A percentile compares a stretch with the other conserved stretches of the same genome.
Evolutionary conservation across 306 rosid species (phyloP).

Genomic region (Benincasa hispida): DNA sequence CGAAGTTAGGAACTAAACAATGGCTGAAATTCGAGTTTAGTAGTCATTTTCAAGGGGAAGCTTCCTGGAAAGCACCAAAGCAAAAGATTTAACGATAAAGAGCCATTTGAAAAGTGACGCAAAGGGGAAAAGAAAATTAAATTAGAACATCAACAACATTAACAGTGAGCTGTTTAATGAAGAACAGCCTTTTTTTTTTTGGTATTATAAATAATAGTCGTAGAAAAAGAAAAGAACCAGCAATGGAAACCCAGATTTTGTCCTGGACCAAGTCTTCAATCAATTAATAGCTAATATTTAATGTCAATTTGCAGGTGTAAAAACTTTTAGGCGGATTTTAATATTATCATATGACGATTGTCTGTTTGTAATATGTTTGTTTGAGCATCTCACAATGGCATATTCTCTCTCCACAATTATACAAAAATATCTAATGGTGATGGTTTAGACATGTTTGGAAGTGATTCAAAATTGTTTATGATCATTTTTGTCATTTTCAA

Average conservation of each 20-base stretch:
- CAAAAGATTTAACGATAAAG: not conserved
- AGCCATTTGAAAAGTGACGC: not conserved
- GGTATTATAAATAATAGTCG: not conserved
- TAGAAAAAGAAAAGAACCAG: not conserved
- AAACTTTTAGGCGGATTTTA: not conserved
- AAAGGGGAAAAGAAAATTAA: not conserved
- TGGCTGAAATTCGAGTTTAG: not conserved
- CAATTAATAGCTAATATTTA: not conserved
- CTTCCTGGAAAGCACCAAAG: slow-evolving; percentile 22
- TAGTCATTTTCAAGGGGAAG: slow-evolving; percentile 20
- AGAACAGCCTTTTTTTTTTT: not conserved
- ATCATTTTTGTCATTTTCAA: too few species aligned
- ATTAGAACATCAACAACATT: not conserved
- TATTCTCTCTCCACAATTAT: slow-evolving; percentile 19
- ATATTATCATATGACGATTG: slow-evolving; percentile 25
- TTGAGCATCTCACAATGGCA: slow-evolving; percentile 42
- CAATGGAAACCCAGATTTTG: not conserved
- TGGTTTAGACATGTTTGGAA: not conserved
- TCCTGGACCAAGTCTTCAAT: not conserved
- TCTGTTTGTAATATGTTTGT: slow-evolving; percentile 27
- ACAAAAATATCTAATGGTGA: not conserved
- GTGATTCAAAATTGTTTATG: too few species aligned
- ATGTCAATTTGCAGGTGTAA: slow-evolving; percentile 15
- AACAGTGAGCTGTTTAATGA: not conserved
- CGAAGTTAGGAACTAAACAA: not conserved